Percentiles rank a stretch among this genome's conserved stretches.
phyloP scores from a whole-genome alignment of 208 protist genomes.

The Trypanosoma conorhini region DNA sequence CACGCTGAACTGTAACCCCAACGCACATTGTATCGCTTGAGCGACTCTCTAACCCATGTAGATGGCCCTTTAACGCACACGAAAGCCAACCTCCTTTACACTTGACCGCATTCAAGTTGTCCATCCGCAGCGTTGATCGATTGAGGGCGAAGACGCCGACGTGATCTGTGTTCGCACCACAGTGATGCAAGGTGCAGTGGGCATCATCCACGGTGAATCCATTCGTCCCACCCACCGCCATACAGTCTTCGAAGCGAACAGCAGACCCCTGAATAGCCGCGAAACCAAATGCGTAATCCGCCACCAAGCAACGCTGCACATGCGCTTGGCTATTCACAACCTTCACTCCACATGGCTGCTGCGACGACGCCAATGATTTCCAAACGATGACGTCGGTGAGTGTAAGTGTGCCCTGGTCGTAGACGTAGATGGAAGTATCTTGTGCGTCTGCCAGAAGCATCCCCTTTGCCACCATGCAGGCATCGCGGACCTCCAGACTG shows the following conservation, averaged over 20 bases:
- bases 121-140: slow-evolving; percentile 43
- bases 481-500: slow-evolving; percentile 60
- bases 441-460: slow-evolving; percentile 46
- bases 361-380: slow-evolving; percentile 26
- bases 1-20: slow-evolving; percentile 46
- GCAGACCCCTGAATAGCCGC: slow-evolving; percentile 45
- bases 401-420: slow-evolving; percentile 50
- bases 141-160: slow-evolving; percentile 67
- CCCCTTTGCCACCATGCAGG: slow-evolving; percentile 41
- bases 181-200: slow-evolving; percentile 38
- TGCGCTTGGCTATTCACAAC: slow-evolving; percentile 38
- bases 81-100: slow-evolving; percentile 45
- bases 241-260: slow-evolving; percentile 42
- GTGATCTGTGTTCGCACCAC: slow-evolving; percentile 59
- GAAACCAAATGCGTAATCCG: slow-evolving; percentile 64
- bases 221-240: slow-evolving; percentile 58
- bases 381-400: slow-evolving; percentile 53
- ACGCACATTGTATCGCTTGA: slow-evolving; percentile 42
- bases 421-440: slow-evolving; percentile 65
- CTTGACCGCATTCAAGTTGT: slow-evolving; percentile 36
- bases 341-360: slow-evolving; percentile 54
- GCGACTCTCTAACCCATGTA: slow-evolving; percentile 65
- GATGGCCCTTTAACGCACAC: slow-evolving; percentile 41
- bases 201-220: slow-evolving; percentile 71
- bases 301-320: slow-evolving; percentile 42